Conservation (phyloP, 306 rosid genomes). For the Vigna angularis region DNA sequence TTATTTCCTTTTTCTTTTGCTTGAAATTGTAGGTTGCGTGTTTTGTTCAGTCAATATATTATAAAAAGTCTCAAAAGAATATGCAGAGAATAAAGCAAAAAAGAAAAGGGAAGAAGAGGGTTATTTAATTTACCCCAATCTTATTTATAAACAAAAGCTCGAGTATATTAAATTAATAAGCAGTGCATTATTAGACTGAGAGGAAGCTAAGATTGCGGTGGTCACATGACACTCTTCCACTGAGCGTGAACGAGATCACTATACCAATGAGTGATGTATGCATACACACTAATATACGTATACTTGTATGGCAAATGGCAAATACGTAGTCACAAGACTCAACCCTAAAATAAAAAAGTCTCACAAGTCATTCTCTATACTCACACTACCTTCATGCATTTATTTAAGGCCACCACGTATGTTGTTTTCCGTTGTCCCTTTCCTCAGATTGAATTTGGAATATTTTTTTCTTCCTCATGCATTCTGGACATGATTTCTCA, state of each 20-base stretch:
- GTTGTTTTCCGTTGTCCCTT: not conserved
- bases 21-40: slow-evolving; percentile 27
- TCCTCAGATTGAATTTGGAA: not conserved
- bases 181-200: slow-evolving; percentile 50
- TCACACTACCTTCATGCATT: slow-evolving; percentile 38
- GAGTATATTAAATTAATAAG: slow-evolving; percentile 12
- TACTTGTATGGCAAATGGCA: no score
- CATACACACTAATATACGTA: no score
- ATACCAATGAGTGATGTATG: slow-evolving; percentile 24
- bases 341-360: not conserved
- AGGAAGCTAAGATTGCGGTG: slow-evolving; percentile 66
- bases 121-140: slow-evolving; percentile 24
- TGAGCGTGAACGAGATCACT: slow-evolving; percentile 37
- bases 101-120: slow-evolving; percentile 3
- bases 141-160: not conserved
- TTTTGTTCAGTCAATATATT: slow-evolving; percentile 29
- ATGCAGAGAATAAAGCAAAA: slow-evolving; percentile 49
- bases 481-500: not conserved
- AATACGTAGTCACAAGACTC: not conserved
- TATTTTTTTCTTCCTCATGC: not conserved
- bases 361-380: not conserved
- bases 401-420: slow-evolving; percentile 18
- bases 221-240: slow-evolving; percentile 60
- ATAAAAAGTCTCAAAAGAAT: slow-evolving; percentile 35
- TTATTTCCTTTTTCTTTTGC: slow-evolving; percentile 22